Percentiles rank a stretch among this genome's conserved stretches.
These are phyloP conservation scores for Cryptosporidium tyzzeri DNA, from an alignment of 169 alveolate genomes.

Conservation along the genomic window DNA sequence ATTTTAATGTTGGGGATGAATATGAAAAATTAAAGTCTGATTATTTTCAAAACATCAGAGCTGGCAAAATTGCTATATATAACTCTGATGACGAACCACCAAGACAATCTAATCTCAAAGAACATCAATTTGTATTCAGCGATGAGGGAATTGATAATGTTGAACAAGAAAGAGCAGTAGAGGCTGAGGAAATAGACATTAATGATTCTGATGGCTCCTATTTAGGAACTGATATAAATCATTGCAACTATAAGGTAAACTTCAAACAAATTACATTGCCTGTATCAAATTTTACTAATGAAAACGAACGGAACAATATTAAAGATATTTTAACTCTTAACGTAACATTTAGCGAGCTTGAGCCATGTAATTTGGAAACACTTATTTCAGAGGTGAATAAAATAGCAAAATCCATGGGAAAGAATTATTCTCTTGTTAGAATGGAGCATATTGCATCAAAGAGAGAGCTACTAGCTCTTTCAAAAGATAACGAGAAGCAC, in stretches of 20 bases:
- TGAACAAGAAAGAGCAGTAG: constrained; percentile 19
- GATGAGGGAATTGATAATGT: background rate
- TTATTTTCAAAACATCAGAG: background rate
- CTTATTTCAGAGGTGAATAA: background rate
- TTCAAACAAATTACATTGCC: background rate
- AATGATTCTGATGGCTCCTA: background rate
- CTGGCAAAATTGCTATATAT: background rate
- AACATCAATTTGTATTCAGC: background rate
- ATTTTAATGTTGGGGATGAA: background rate
- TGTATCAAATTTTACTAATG: background rate
- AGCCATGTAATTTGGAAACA: constrained; percentile 15
- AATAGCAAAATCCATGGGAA: background rate
- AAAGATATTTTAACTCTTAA: background rate
- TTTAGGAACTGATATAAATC: background rate
- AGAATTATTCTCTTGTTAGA: constrained; percentile 2
- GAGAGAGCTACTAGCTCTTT: background rate
- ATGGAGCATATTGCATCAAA: constrained; percentile 17
- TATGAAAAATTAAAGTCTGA: background rate
- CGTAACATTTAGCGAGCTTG: constrained; percentile 13
- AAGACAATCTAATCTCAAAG: background rate
- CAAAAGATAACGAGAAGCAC: background rate
- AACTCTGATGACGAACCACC: background rate
- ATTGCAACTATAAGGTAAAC: background rate
- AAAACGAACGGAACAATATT: background rate
- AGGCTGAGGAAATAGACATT: background rate